phyloP scores from a whole-genome alignment of 306 rosid species.

The Pyrus bretschneideri region DNA sequence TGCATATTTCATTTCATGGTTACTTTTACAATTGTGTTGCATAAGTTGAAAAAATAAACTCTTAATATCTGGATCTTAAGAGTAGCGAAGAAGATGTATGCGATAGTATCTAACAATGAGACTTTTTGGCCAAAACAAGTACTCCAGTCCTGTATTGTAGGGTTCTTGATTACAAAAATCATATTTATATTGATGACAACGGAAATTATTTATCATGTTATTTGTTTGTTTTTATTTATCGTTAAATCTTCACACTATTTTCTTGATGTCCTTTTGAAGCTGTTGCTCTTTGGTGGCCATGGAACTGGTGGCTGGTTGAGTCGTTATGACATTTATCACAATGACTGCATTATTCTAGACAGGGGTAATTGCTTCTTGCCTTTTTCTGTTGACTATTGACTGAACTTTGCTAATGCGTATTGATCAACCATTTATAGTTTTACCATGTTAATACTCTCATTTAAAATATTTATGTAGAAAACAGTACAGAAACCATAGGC shows the following conservation, averaged over 20 bases:
- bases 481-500: neutral
- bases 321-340: slow-evolving; percentile 89
- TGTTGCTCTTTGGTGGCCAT: slow-evolving; percentile 94
- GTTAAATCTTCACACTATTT: neutral
- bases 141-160: neutral
- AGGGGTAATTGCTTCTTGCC: slow-evolving; percentile 57
- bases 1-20: neutral
- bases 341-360: slow-evolving; percentile 78
- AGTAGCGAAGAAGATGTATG: neutral
- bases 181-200: neutral
- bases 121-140: neutral
- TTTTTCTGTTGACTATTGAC: slow-evolving; percentile 9
- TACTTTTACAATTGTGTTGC: neutral
- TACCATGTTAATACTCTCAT: neutral
- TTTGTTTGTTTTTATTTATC: neutral
- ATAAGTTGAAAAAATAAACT: neutral
- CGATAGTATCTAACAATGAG: neutral
- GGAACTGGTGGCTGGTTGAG: slow-evolving; percentile 99
- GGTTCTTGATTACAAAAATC: neutral
- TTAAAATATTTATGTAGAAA: neutral
- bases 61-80: neutral
- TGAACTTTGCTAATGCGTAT: slow-evolving; percentile 1
- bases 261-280: slow-evolving; percentile 35
- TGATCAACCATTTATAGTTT: neutral
- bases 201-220: neutral